Conservation (phyloP, 257 asterid species). For the Lycium barbarum region DNA sequence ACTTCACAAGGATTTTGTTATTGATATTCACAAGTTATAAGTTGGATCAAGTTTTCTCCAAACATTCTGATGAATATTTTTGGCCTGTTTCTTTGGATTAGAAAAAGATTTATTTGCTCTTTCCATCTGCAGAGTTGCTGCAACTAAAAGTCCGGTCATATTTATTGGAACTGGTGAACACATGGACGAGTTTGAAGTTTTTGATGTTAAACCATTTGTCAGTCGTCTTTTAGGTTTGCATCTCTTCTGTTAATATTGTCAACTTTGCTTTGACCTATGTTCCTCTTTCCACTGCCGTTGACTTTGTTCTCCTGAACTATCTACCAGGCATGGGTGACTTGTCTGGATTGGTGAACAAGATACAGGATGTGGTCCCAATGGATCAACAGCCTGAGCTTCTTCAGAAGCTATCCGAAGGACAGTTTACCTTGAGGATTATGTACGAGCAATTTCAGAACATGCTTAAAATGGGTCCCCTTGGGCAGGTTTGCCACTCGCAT, state of each 20-base stretch:
- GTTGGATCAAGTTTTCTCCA: neutral
- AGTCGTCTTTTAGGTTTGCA: conserved; percentile 92
- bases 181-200: conserved; percentile 96
- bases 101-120: neutral
- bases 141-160: conserved; percentile 94
- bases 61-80: neutral
- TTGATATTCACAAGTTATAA: conserved; percentile 18
- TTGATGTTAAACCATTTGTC: conserved; percentile 97
- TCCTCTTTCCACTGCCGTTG: conserved; percentile 18
- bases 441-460: conserved; percentile 89
- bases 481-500: conserved; percentile 65
- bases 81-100: neutral
- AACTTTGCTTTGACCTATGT: conserved; percentile 2
- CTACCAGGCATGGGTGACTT: conserved; percentile 91
- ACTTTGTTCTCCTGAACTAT: conserved; percentile 24
- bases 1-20: neutral
- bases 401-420: conserved; percentile 95
- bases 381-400: conserved; percentile 99
- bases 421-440: conserved; percentile 89
- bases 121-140: conserved; percentile 81
- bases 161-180: conserved; percentile 98
- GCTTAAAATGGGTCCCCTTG: conserved; percentile 94
- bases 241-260: conserved; percentile 19
- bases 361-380: conserved; percentile 95
- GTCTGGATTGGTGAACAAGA: conserved; percentile 99